Evolutionary conservation across 2,329 filamentous ascomycete species (phyloP), one percentile per base, ranked within the genome.

Genomic region (Pyricularia grisea): DNA sequence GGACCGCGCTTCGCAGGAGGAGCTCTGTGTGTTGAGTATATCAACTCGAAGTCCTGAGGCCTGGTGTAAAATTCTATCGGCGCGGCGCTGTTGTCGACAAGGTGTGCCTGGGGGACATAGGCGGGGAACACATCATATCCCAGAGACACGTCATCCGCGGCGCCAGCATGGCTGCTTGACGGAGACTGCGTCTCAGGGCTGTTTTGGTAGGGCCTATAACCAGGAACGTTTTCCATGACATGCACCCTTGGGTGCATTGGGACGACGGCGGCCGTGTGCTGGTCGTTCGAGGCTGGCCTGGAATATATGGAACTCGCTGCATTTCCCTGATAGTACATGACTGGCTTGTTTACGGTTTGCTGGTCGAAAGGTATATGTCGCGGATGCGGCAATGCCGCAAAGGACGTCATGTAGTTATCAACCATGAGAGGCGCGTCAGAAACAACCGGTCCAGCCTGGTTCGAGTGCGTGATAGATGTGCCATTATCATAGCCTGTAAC

Each of bases 1-100:
- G 85, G 86, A 0, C 85, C 85, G 12, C 85, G 79, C 68, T 79
- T 80, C 9, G 79, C 76, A 7, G 79, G 75, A 9, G 79, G 76
- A 2, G 78, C 77, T 60, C 77, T 76, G 68, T 79, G 75, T 63
- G 78, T 75, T 4, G 76, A 73, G 28, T 77, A 76, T 20, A 80
- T 74, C 60, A 79, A 74, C 67, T 81, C 78, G 27, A 79, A 72
- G n/a, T 66, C 33, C 17, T 27, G 71, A 23, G 5, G 67, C 71
- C 36, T 61, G 70, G 17, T 71, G 70, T 25, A 67, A 30, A 68
- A 55, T 23, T 71, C 70, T 23, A 71, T 25, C 9, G 66, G 42
- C 27, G 65, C 68, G 23, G 69, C 67, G 14, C 70, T 70, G 12
- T 66, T 68, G 6, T 71, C 64, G 23, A 70, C 66, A n/a, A 70